Evolutionary conservation across 306 rosid genomes (phyloP), one percentile per base, ranked within the genome.

Genomic region (Fragaria vesca): DNA sequence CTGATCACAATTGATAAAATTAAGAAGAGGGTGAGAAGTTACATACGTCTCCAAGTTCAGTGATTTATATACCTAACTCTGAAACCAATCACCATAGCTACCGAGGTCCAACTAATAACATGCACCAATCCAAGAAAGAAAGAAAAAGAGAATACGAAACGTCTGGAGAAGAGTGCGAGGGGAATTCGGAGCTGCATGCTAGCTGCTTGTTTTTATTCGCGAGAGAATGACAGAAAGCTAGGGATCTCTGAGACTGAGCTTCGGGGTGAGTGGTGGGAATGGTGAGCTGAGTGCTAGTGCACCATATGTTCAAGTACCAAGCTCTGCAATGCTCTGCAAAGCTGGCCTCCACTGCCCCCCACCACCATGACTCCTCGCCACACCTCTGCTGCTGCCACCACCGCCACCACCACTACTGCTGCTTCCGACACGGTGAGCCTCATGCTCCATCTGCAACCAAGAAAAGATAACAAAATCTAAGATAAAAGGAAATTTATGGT

Each of bases 261-360:
- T 48, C 11, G 2, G 57, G 21, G 8, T 72, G 51, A 63, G 69
- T 36, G 24, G 68, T 6, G 12, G 32, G 43, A 63, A 63, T 32
- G 42, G 69, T 32, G 69, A 36, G 24, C 40, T 16, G n/a, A 12
- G 45, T 63, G 3, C 62, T 26, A 32, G 68, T 28, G 43, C 69
- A 63, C 70, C 76, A 40, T 12, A 24, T 12, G 51, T 78, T 93
- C 89, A 90, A 78, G 84, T 90, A 81, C 96, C 96, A 82, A 89
- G 20, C 86, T 94, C 98, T 89, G 84, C 89, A 83, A 94, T 94
- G 89, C 97, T 93, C 68, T 91, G 98, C 86, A 93, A 89, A 52
- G 96, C 91, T 84, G 98, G 98, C 84, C 88, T 90, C 97, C 98
- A 94, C 73, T 94, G 97, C 72, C 91, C 80, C 21, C 79, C 86